Base-by-base conservation (phyloP, 352 stramenopile species). In the Phytophthora syringae region DNA sequence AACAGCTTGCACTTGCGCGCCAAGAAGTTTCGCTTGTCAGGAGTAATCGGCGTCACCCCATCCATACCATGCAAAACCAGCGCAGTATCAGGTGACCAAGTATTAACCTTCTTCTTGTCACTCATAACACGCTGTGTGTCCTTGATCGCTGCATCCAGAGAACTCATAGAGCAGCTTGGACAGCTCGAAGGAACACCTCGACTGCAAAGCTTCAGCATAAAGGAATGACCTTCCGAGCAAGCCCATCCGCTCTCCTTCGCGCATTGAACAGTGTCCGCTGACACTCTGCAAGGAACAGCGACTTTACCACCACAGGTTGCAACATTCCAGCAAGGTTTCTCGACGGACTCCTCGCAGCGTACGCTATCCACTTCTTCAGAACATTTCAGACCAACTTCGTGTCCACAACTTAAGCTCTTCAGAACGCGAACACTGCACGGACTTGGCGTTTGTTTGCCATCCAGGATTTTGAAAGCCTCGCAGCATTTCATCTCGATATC, bases 281-380 rank as follows among this genome's bases (percentile, higher is more conserved):
- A 21, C 15, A 37, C 32, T 54, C 37, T 73, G 61, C 72, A 78
- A 15, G 57, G 39, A 1, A 70, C 64, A 5, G 52, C 42, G 16
- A 90, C 62, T 3, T 62, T 75, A 18, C 66, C 65, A 12, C 74
- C 51, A 54, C 84, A 93, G 5, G 45, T 28, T 0, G 15, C 30
- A 28, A 74, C 68, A 60, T 93, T 93, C 82, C 82, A 92, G 53
- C 84, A 93, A n/a, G 56, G 60, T 22, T 74, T 83, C 7, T 74
- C 68, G 3, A 86, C 71, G 11, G 50, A 62, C 22, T 78, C 48
- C 15, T 73, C 70, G 51, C 79, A 92, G 2, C 37, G 50, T 6
- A 75, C 60, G 11, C 24, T 73, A 3, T 62, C 24, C 18, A 79
- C 50, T 1, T 85, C 63, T 34, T 72, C 67, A 4, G 54, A 76